Percentiles rank a stretch among this genome's conserved stretches.
Evolutionary conservation across 1,284 basidiomycete species (phyloP).

Genomic region (Ustilago xerochloae): DNA sequence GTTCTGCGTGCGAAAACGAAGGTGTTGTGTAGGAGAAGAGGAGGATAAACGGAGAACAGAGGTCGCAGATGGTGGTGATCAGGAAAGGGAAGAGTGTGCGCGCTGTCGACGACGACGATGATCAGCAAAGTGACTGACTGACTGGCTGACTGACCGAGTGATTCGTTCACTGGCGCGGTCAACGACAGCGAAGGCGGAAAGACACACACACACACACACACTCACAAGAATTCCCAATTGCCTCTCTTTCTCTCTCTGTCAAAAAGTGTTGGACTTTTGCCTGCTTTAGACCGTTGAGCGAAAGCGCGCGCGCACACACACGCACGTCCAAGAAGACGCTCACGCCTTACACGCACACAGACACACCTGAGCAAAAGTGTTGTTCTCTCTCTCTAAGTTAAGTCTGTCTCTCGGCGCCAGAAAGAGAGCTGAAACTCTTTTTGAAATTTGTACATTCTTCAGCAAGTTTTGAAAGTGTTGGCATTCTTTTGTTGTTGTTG

Average conservation of each 20-base stretch:
- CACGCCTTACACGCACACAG: neutral
- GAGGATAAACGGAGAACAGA: slow-evolving; percentile 10
- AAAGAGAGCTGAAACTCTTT: neutral
- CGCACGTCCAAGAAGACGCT: neutral
- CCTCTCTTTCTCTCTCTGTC: neutral
- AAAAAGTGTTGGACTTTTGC: slow-evolving; percentile 3
- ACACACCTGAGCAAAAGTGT: slow-evolving; percentile 5
- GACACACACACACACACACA: neutral
- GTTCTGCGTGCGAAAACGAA: slow-evolving; percentile 19
- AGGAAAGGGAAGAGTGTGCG: slow-evolving; percentile 1
- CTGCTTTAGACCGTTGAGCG: neutral
- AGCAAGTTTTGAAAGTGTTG: neutral
- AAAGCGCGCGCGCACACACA: neutral
- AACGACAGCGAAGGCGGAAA: neutral
- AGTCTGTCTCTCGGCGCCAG: neutral
- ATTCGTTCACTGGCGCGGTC: no score
- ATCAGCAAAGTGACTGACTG: slow-evolving; percentile 10
- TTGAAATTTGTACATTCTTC: neutral
- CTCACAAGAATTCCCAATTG: neutral
- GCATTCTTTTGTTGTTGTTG: neutral
- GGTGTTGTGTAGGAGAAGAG: slow-evolving; percentile 27
- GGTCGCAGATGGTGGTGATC: slow-evolving; percentile 28
- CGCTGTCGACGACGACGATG: slow-evolving; percentile 20
- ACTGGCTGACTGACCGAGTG: neutral
- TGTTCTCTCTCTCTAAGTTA: no score